phyloP scores from a whole-genome alignment of 2,329 filamentous ascomycete species.

The Fusarium compactum region DNA sequence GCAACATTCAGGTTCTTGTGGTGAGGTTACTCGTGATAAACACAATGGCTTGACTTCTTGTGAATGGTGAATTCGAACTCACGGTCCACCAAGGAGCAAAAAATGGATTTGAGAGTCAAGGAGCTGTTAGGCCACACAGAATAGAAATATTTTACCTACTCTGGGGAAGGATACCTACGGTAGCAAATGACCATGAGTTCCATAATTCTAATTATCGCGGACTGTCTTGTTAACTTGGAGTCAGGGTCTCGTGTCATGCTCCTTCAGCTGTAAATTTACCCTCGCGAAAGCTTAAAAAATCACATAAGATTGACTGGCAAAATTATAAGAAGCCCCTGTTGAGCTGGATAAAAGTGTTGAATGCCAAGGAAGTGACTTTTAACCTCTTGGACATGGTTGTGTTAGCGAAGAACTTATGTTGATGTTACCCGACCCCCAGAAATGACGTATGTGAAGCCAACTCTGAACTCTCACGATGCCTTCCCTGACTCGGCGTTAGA shows the following conservation, averaged over 20 bases:
- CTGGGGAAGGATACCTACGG: no score
- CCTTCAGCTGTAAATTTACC: neutral
- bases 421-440: neutral
- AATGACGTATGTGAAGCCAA: neutral
- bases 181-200: no score
- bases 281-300: neutral
- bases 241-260: neutral
- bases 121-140: no score
- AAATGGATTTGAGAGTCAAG: no score
- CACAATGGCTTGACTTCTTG: neutral
- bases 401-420: neutral
- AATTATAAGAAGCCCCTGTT: neutral
- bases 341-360: neutral
- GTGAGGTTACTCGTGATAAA: neutral
- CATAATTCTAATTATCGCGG: no score
- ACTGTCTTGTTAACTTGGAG: neutral
- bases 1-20: no score
- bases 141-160: no score
- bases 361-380: neutral
- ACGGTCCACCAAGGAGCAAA: no score
- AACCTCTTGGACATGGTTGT: neutral
- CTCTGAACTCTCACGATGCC: neutral
- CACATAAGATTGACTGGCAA: fast-evolving
- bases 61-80: no score
- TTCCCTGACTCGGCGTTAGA: neutral